phyloP scores from a whole-genome alignment of 352 stramenopile genomes.

The Phytophthora idaei region DNA sequence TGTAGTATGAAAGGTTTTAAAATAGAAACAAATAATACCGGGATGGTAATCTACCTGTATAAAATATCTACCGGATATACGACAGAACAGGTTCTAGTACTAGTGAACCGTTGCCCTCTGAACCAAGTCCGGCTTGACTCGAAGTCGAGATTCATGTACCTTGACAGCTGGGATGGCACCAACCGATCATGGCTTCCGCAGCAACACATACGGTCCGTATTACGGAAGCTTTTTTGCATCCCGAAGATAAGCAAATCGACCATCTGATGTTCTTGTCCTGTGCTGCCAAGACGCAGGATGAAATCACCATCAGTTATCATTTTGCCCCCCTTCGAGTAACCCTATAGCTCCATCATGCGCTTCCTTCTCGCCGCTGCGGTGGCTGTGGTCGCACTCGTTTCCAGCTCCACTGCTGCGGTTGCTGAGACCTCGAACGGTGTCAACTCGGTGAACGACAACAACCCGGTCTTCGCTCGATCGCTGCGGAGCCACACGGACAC shows the following conservation, averaged over 20 bases:
- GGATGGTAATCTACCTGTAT: too few species aligned
- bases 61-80: too few species aligned
- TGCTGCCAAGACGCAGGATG: conserved; percentile 5
- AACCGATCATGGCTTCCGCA: too few species aligned
- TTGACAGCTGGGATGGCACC: too few species aligned
- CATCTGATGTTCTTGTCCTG: conserved; percentile 21
- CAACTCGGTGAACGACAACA: conserved; percentile 2
- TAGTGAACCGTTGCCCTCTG: too few species aligned
- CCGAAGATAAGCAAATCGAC: conserved; percentile 24
- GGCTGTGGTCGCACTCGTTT: conserved; percentile 8
- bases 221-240: conserved; percentile 5
- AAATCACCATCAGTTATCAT: conserved; percentile 9
- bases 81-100: too few species aligned
- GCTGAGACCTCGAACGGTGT: background rate
- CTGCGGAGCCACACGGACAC: conserved; percentile 2
- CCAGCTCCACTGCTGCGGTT: conserved; percentile 5
- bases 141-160: too few species aligned
- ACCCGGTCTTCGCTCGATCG: background rate
- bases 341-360: conserved; percentile 8
- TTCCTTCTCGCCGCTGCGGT: conserved; percentile 9
- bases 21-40: too few species aligned
- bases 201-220: background rate
- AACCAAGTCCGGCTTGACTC: too few species aligned
- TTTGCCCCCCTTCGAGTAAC: conserved; percentile 1
- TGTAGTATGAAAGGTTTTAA: too few species aligned